A percentile compares a stretch with the other conserved stretches of the same genome.
These are phyloP conservation scores for Chalciporus sp. DNA, from an alignment of 1,284 basidiomycete genomes.

Conservation along the genomic window DNA sequence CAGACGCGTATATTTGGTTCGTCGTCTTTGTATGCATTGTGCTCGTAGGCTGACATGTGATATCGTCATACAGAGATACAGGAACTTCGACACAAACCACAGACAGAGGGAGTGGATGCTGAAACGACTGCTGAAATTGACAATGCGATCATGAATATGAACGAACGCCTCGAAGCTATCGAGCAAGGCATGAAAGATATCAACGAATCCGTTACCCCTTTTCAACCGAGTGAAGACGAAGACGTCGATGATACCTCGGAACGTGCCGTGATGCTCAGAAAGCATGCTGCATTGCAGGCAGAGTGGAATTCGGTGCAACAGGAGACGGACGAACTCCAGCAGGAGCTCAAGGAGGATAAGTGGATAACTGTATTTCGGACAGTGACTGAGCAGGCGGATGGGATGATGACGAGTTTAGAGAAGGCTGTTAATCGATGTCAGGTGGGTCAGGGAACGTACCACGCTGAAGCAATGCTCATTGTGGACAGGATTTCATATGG, in stretches of 20 bases:
- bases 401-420: conserved; percentile 95
- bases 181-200: conserved; percentile 69
- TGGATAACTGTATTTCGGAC: conserved; percentile 95
- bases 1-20: conserved; percentile 85
- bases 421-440: conserved; percentile 87
- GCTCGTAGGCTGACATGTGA: conserved; percentile 12
- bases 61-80: conserved; percentile 64
- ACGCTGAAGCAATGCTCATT: neutral
- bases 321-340: conserved; percentile 80
- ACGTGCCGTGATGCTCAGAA: conserved; percentile 60
- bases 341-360: conserved; percentile 94
- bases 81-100: conserved; percentile 79
- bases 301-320: conserved; percentile 84
- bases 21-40: conserved; percentile 7
- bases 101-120: conserved; percentile 53
- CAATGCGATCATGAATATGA: conserved; percentile 75
- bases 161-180: conserved; percentile 78
- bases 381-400: conserved; percentile 89
- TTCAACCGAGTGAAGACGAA: conserved; percentile 51
- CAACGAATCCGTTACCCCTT: conserved; percentile 62
- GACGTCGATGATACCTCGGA: conserved; percentile 46
- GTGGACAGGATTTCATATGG: conserved; percentile 75
- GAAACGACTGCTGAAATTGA: conserved; percentile 73
- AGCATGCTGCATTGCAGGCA: conserved; percentile 63
- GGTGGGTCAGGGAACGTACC: conserved; percentile 43